Conservation (phyloP, 257 asterid genomes). For the Striga asiatica region DNA sequence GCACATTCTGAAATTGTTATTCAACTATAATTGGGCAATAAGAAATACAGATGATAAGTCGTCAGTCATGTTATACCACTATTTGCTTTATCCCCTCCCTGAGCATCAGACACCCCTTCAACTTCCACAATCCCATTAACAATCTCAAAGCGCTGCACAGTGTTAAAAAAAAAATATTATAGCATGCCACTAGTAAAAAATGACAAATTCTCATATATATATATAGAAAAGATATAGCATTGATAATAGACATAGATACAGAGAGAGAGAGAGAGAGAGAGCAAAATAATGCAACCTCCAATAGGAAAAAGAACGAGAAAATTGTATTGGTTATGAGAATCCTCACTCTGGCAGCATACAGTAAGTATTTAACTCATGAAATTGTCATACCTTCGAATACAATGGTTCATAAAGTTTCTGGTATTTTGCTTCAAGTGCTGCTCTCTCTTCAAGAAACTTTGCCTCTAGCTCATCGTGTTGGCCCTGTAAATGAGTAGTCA, state of each 20-base stretch:
- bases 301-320: neutral
- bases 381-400: conserved; percentile 39
- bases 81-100: conserved; percentile 30
- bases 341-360: no score
- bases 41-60: no score
- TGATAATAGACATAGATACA: no score
- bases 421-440: conserved; percentile 74
- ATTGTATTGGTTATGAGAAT: no score
- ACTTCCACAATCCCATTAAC: conserved; percentile 65
- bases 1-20: neutral
- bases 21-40: no score
- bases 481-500: conserved; percentile 28
- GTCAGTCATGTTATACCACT: conserved; percentile 28
- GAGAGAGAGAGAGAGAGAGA: neutral
- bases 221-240: no score
- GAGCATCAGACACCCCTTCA: conserved; percentile 42
- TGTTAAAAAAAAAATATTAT: neutral
- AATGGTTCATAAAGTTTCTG: conserved; percentile 63
- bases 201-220: no score
- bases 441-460: conserved; percentile 57
- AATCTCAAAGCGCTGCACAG: conserved; percentile 59
- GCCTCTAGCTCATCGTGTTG: conserved; percentile 70
- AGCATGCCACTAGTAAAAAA: neutral
- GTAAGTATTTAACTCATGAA: neutral
- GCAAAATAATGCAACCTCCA: neutral